A percentile compares a stretch with the other conserved stretches of the same genome.
These are phyloP conservation scores for Phlebiopsis gigantea DNA, from an alignment of 768 basidiomycete genomes.

Conservation along the genomic window DNA sequence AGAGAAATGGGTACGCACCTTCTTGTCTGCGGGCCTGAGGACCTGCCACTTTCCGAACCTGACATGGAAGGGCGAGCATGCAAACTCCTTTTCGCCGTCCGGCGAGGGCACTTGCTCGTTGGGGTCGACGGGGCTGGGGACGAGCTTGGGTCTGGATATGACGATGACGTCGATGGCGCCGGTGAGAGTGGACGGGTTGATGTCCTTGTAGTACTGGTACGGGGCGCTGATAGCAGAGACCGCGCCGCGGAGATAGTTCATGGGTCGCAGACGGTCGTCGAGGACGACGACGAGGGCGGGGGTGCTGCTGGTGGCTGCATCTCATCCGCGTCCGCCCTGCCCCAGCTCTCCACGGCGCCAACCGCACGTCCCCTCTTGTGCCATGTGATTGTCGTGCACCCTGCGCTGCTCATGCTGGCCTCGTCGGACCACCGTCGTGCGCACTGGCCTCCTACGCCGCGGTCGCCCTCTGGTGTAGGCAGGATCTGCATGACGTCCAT, in stretches of 20 bases:
- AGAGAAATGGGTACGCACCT: constrained; percentile 40
- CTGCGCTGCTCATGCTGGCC: neutral
- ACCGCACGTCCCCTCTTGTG: neutral
- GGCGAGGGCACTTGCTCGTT: constrained; percentile 28
- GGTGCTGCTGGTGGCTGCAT: neutral
- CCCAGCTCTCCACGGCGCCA: neutral
- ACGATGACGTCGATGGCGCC: constrained; percentile 99
- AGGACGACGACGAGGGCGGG: neutral
- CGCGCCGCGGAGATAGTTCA: constrained; percentile 88
- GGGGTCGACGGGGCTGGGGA: constrained; percentile 9
- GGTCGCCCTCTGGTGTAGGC: neutral
- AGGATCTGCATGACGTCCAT: neutral
- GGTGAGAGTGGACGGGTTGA: constrained; percentile 95
- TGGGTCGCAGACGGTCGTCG: constrained; percentile 26
- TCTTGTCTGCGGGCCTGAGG: constrained; percentile 89
- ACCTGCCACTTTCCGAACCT: constrained; percentile 98
- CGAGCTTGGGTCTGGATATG: constrained; percentile 54
- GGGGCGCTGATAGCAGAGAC: constrained; percentile 82
- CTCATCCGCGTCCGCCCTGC: neutral
- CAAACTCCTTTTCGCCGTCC: constrained; percentile 62
- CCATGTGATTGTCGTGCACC: neutral
- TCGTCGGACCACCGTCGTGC: neutral
- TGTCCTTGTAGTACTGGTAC: constrained; percentile 85
- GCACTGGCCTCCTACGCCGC: neutral
- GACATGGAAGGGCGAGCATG: constrained; percentile 95